These are phyloP conservation scores for Penicillium brasilianum DNA, from an alignment of 2,329 filamentous ascomycete genomes.

Conservation along the genomic window DNA sequence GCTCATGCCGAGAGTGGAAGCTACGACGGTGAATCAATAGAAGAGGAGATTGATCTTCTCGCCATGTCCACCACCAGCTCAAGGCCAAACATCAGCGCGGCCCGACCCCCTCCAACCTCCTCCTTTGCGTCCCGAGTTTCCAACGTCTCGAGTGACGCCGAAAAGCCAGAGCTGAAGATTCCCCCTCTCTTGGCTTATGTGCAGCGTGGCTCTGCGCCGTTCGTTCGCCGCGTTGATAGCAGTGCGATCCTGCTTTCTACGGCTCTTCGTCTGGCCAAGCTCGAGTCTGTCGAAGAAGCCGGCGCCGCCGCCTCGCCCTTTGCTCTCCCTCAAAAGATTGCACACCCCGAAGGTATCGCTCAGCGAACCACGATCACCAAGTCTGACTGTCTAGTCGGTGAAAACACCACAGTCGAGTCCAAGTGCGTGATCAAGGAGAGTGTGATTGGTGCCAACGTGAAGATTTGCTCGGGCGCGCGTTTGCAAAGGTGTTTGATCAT, in stretches of 20 bases:
- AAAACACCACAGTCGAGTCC: conserved; percentile 87
- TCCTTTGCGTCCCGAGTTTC: conserved; percentile 35
- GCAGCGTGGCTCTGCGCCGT: conserved; percentile 63
- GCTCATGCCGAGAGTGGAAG: conserved; percentile 46
- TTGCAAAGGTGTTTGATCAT: conserved; percentile 88
- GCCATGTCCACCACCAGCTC: conserved; percentile 59
- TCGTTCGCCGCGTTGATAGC: conserved; percentile 88
- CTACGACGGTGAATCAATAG: conserved; percentile 48
- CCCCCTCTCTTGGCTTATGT: conserved; percentile 78
- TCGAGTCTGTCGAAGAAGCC: conserved; percentile 68
- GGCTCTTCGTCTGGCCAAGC: conserved; percentile 84
- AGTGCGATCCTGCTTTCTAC: conserved; percentile 78
- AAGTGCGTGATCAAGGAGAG: conserved; percentile 91
- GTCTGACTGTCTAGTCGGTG: conserved; percentile 79
- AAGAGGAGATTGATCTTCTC: conserved; percentile 61
- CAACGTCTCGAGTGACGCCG: conserved; percentile 28
- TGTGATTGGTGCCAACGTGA: conserved; percentile 85
- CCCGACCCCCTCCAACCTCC: background rate
- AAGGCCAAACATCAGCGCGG: conserved; percentile 26
- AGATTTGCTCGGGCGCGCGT: conserved; percentile 83
- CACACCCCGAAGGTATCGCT: conserved; percentile 81
- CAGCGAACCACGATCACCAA: conserved; percentile 80
- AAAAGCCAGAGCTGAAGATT: conserved; percentile 13
- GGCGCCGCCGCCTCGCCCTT: conserved; percentile 70
- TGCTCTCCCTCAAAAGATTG: conserved; percentile 78